Base-by-base conservation (phyloP, 257 asterid species). In the Galeopsis tetrahit region DNA sequence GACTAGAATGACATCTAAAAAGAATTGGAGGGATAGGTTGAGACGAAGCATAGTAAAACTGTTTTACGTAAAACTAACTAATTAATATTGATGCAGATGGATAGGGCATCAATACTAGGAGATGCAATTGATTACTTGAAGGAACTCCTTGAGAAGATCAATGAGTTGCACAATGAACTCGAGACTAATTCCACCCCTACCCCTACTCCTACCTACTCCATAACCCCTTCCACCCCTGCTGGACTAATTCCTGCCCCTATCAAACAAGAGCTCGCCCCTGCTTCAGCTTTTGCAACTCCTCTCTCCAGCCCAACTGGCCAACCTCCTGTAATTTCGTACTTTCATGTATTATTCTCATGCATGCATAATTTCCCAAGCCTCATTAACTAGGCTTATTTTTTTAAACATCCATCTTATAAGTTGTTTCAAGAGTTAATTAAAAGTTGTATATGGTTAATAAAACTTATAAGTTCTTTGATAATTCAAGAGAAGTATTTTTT, bases 81-180 rank as follows among this genome's bases (percentile, higher is more conserved):
- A 21, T 21, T 21, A 21, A 21, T 21, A 21, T 21, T 21, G 28
- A 0, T 21, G 61, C 83, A 90, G 96, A 88, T 90, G 96, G 95
- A 88, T 75, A 86, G 96, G 76, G 95, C 95, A 51, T 90, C 96
- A 3, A 88, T 90, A 74, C 88, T 90, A 13, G 96, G 95, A 17
- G 96, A 90, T 69, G 92, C 96, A 11, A 88, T 88, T 33, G 95
- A 88, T 68, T 90, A 87, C 77, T 73, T 90, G 52, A 88, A 88
- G 74, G 95, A 90, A 78, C 92, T 90, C 34, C 72, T 84, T 42
- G 88, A 90, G 73, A 82, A 81, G 78, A 88, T 88, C 79, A 90
- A 83, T 68, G 89, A 88, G 76, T 89, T 90, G 56, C 90, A 90
- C 74, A 84, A 83, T 56, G 96, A 90, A 63, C 85, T 87, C 28